phyloP scores from a whole-genome alignment of 179 eudicot species.

The Heliamphora ciliata region DNA sequence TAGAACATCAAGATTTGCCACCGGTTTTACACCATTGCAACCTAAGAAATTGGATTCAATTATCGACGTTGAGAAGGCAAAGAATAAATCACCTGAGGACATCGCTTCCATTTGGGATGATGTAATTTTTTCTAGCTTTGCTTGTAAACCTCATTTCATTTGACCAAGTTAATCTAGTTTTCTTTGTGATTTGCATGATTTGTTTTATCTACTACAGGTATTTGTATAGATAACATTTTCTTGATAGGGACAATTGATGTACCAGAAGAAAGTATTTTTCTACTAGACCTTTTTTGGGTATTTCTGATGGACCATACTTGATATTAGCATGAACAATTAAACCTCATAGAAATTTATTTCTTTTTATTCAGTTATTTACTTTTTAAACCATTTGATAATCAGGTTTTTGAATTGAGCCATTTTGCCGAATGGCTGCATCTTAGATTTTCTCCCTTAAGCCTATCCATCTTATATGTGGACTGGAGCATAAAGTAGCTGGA shows the following conservation, averaged over 20 bases:
- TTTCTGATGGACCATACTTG: background rate
- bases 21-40: slow-evolving; percentile 77
- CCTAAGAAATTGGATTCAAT: slow-evolving; percentile 67
- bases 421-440: too few species aligned
- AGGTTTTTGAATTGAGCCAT: too few species aligned
- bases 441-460: too few species aligned
- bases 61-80: slow-evolving; percentile 65
- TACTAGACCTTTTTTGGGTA: too few species aligned
- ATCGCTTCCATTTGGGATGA: slow-evolving; percentile 83
- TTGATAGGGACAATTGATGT: background rate
- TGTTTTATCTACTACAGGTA: background rate
- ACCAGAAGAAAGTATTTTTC: background rate
- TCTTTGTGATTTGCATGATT: background rate
- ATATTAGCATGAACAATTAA: background rate
- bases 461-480: too few species aligned
- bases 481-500: too few species aligned
- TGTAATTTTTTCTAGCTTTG: slow-evolving; percentile 35
- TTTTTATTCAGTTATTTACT: too few species aligned
- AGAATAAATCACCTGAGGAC: slow-evolving; percentile 56
- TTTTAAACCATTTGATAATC: too few species aligned
- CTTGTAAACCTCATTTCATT: background rate
- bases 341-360: background rate
- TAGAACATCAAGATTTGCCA: slow-evolving; percentile 62
- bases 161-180: background rate
- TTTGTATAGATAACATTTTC: background rate